Percentiles rank a stretch among this genome's conserved stretches.
Conservation (phyloP, 163 green algal species). For the Scenedesmus sp. region DNA sequence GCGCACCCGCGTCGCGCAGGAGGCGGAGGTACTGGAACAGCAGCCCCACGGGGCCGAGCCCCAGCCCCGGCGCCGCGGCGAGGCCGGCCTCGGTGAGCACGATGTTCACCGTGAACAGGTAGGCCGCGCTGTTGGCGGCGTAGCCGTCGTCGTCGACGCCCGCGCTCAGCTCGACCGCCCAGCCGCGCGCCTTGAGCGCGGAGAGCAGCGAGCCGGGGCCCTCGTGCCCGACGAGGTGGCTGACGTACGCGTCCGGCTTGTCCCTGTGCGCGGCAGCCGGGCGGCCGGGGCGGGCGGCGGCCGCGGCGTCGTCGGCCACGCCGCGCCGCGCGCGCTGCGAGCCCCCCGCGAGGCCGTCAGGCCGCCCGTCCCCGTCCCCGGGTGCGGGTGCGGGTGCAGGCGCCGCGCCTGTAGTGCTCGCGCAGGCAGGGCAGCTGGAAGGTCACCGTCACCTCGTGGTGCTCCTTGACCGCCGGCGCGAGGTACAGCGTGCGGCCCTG, state of each 20-base stretch:
- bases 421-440: constrained; percentile 81
- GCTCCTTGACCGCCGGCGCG: constrained; percentile 82
- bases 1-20: constrained; percentile 64
- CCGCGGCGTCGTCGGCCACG: no score
- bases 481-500: constrained; percentile 70
- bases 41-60: constrained; percentile 68
- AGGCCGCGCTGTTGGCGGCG: constrained; percentile 70
- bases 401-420: constrained; percentile 64
- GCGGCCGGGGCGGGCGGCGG: no score
- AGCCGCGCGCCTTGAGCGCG: constrained; percentile 84
- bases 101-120: constrained; percentile 83
- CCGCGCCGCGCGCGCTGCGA: no score
- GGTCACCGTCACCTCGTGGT: constrained; percentile 78
- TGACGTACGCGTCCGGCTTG: constrained; percentile 91
- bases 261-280: no score
- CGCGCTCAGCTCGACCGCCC: constrained; percentile 85
- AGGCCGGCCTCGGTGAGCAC: constrained; percentile 88
- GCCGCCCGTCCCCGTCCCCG: no score
- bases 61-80: constrained; percentile 67
- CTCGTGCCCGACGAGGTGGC: constrained; percentile 95
- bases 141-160: constrained; percentile 86
- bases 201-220: constrained; percentile 84
- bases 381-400: no score
- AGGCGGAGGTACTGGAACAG: constrained; percentile 84
- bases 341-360: no score